Evolutionary conservation across 306 rosid genomes (phyloP), one percentile per base, ranked within the genome.

Genomic region (Castanospermum australe): DNA sequence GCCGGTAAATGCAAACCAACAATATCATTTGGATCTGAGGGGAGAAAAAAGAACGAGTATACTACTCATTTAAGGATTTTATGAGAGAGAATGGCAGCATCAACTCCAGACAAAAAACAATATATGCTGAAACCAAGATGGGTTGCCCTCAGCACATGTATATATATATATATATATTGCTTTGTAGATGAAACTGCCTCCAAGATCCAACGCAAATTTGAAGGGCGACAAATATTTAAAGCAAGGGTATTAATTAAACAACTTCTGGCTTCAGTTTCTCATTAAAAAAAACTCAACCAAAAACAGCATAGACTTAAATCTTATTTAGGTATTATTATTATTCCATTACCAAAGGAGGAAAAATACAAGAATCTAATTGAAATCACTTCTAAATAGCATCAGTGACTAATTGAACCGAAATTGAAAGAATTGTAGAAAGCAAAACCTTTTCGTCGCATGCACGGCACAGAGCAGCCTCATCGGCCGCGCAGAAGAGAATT

Each of bases 381-480:
- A 28, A 30, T 2, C 14, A 30, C 0, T 8, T 54, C 2, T 8
- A 21, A 54, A 54, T 0, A 21, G 8, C 32, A 14, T 28, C 8
- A 8, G 4, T 30, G 4, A 50, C 9, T 45, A 68, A 4, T 22
- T 4, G 42, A 50, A 70, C 11, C 2, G 28, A 48, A 10, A 50
- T 18, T 51, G 18, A 39, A 71, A n/a, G n/a, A n/a, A n/a, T n/a
- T n/a, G n/a, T 32, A 20, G 6, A 52, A n/a, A 45, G 17, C 6
- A 33, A 15, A 71, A 86, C 89, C 89, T 86, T 86, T 8, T 80
- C 79, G 25, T 86, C 89, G 70, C 89, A 86, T 55, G 87, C 65
- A 67, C 38, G 78, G 87, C 89, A 86, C 12, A 86, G 84, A 77
- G 89, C 78, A 44, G 89, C 89, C 81, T 83, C 87, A 21, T 83